phyloP scores from a whole-genome alignment of 1,284 basidiomycete species.

The Lignosus rhinocerotis region DNA sequence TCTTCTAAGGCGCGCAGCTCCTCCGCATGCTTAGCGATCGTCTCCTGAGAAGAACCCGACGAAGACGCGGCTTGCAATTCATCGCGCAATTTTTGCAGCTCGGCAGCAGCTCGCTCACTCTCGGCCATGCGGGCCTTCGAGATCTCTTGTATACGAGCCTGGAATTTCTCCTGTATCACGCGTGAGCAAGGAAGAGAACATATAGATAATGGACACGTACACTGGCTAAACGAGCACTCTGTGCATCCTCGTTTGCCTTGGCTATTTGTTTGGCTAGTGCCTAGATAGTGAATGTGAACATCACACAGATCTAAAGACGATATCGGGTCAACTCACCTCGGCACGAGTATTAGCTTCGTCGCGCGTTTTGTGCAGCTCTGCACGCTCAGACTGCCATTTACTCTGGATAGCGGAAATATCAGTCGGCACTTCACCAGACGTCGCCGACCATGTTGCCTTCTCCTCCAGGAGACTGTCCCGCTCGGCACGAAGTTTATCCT shows the following conservation, averaged over 20 bases:
- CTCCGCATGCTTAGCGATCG: slow-evolving; percentile 53
- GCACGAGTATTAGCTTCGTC: slow-evolving; percentile 58
- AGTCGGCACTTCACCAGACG: slow-evolving; percentile 27
- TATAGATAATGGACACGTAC: slow-evolving; percentile 27
- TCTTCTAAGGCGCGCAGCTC: slow-evolving; percentile 58
- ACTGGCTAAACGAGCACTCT: slow-evolving; percentile 39
- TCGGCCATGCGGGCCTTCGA: slow-evolving; percentile 41
- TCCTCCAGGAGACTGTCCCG: slow-evolving; percentile 61
- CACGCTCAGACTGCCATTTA: slow-evolving; percentile 60
- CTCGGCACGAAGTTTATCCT: slow-evolving; percentile 61
- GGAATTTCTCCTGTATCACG: slow-evolving; percentile 45
- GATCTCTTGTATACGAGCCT: slow-evolving; percentile 38
- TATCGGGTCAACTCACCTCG: slow-evolving; percentile 42
- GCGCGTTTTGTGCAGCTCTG: slow-evolving; percentile 53
- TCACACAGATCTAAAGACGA: neutral
- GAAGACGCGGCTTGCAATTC: slow-evolving; percentile 39
- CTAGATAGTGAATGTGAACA: slow-evolving; percentile 32
- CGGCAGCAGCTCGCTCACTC: slow-evolving; percentile 45
- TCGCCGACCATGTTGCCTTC: slow-evolving; percentile 49
- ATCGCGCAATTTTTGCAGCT: slow-evolving; percentile 53
- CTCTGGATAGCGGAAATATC: slow-evolving; percentile 35
- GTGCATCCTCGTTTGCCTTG: slow-evolving; percentile 48
- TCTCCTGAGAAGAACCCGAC: slow-evolving; percentile 37
- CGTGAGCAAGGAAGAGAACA: neutral
- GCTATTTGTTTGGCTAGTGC: slow-evolving; percentile 45